Conservation (phyloP, 495 filamentous ascomycete species). For the Daldinia concentrica region DNA sequence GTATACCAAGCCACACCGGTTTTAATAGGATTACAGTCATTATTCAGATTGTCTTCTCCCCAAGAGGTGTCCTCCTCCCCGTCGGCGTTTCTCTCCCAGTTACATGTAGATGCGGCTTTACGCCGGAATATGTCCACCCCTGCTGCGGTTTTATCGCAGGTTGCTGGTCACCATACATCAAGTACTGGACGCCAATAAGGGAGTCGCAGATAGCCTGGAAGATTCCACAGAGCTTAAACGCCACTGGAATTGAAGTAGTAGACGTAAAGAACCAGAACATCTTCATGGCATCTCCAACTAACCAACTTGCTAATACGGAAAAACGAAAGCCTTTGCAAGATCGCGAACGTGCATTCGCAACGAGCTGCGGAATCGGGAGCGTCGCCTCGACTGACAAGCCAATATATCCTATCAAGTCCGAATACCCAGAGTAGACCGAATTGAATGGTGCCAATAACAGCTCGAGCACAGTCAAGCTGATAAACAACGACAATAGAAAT, state of each 20-base stretch:
- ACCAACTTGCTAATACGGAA: conserved; percentile 86
- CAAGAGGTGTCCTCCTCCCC: conserved; percentile 51
- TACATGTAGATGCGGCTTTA: conserved; percentile 31
- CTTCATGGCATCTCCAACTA: conserved; percentile 93
- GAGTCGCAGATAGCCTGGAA: conserved; percentile 90
- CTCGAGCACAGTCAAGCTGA: conserved; percentile 72
- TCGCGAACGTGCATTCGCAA: conserved; percentile 77
- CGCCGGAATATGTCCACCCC: conserved; percentile 36
- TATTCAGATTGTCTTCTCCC: conserved; percentile 48
- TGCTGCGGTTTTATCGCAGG: conserved; percentile 42
- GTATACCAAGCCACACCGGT: neutral
- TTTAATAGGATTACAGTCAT: neutral
- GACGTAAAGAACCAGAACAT: conserved; percentile 91
- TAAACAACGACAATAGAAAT: conserved; percentile 77
- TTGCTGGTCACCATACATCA: conserved; percentile 74
- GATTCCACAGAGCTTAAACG: conserved; percentile 91
- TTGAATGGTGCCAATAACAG: conserved; percentile 71
- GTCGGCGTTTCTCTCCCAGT: conserved; percentile 46
- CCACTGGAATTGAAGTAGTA: conserved; percentile 75
- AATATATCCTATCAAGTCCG: conserved; percentile 75
- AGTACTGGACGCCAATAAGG: conserved; percentile 86
- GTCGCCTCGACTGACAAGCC: conserved; percentile 91
- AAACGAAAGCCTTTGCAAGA: conserved; percentile 92
- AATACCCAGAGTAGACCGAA: conserved; percentile 70
- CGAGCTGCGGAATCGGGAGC: conserved; percentile 88